These are phyloP conservation scores for Moelleriella libera DNA, from an alignment of 2,329 filamentous ascomycete genomes.

Conservation along the genomic window DNA sequence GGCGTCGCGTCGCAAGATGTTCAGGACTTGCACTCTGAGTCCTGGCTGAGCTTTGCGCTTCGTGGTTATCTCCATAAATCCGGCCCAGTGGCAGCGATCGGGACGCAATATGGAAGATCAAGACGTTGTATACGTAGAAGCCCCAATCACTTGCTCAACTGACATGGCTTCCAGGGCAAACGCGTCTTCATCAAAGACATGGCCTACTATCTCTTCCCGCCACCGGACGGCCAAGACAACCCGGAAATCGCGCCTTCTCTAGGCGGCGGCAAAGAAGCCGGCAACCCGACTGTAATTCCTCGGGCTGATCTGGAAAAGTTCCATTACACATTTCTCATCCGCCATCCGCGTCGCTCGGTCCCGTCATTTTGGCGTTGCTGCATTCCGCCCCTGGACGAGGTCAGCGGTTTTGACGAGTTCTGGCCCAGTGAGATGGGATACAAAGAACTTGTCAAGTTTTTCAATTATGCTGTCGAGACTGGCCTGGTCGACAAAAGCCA, in stretches of 20 bases:
- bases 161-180: constrained; percentile 48
- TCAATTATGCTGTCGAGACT: constrained; percentile 65
- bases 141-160: too few species aligned
- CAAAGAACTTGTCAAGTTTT: constrained; percentile 69
- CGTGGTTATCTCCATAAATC: too few species aligned
- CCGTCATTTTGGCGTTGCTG: constrained; percentile 94
- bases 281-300: constrained; percentile 79
- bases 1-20: too few species aligned
- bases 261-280: constrained; percentile 45
- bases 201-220: constrained; percentile 78
- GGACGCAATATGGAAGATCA: too few species aligned
- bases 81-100: too few species aligned
- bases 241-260: constrained; percentile 70
- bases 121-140: too few species aligned
- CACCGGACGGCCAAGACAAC: constrained; percentile 42
- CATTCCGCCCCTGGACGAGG: constrained; percentile 65
- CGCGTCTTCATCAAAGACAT: constrained; percentile 98
- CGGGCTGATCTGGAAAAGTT: constrained; percentile 57
- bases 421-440: constrained; percentile 84
- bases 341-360: constrained; percentile 81
- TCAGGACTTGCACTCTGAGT: too few species aligned
- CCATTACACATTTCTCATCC: constrained; percentile 94
- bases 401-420: constrained; percentile 80
- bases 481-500: constrained; percentile 57
- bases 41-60: too few species aligned